Base-by-base conservation (phyloP, 2,329 filamentous ascomycete genomes). In the Botryosphaeria dothidea region DNA sequence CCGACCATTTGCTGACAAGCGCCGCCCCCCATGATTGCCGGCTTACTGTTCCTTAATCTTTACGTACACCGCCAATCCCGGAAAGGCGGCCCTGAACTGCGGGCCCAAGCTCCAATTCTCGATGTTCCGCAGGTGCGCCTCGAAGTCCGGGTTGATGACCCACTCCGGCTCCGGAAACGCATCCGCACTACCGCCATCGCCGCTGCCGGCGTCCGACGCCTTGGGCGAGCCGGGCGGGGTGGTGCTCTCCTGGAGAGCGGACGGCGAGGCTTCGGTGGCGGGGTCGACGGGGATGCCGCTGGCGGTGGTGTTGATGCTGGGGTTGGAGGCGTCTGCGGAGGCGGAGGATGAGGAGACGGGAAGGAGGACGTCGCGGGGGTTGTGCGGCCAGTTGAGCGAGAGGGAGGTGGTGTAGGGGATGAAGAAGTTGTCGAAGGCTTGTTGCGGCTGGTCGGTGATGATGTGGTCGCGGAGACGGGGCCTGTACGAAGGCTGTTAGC, bases 131-230 rank as follows among this genome's bases (percentile, higher is more conserved):
- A 97, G 73, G 74, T 97, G 93, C 41, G 87, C 83, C 78, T 96
- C 92, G 74, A 96, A 97, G 0, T 92, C 91, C 0, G 92, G 92
- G 68, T 95, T 96, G 68, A 97, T 92, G 68, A 91, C 83, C 66
- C 92, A 81, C 71, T 93, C 89, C 27, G 21, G 17, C 31, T 9
- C 19, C 25, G 15, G 13, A 27, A 4, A 1, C 31, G 19, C 3
- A 17, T n/a, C 19, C 29, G 31, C 51, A 19, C 27, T 48, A 9
- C 23, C 19, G 21, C 19, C 31, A n/a, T 13, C n/a, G 21, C 23
- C 36, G 43, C 21, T 19, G 52, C 3, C 31, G 31, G 29, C 27
- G 48, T 38, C 27, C 7, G 13, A 19, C n/a, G 38, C 21, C 25
- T 43, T 38, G 43, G 58, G 29, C 1, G 41, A 31, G 27, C 19